Evolutionary conservation across 352 stramenopile species (phyloP).

Genomic region (Globisporangium nunn): DNA sequence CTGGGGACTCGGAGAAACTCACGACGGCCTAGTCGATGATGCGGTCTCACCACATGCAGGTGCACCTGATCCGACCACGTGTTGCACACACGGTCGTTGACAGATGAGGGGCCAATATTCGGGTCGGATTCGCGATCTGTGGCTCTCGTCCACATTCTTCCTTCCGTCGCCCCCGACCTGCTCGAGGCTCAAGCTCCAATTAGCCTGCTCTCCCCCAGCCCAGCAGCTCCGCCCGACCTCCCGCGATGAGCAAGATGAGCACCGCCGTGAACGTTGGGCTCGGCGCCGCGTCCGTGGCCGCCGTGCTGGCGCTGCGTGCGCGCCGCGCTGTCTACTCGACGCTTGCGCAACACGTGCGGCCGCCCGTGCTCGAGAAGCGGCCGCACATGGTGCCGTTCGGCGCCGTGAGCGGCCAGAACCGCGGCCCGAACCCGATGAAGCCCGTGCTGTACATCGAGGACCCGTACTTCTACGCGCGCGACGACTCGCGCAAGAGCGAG

Average conservation of each 20-base stretch:
- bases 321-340: slow-evolving; percentile 57
- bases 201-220: no score
- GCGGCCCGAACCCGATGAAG: slow-evolving; percentile 83
- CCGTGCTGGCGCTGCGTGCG: slow-evolving; percentile 48
- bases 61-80: no score
- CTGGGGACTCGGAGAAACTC: no score
- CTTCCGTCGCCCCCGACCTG: background rate
- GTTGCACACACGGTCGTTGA: background rate
- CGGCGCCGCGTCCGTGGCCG: slow-evolving; percentile 42
- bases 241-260: slow-evolving; percentile 46
- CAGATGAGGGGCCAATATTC: background rate
- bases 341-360: slow-evolving; percentile 28
- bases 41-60: no score
- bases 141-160: background rate
- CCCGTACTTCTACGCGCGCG: slow-evolving; percentile 94
- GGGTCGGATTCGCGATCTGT: background rate
- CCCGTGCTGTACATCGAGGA: slow-evolving; percentile 87
- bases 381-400: slow-evolving; percentile 82
- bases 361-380: slow-evolving; percentile 60
- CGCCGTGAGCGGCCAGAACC: slow-evolving; percentile 70
- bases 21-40: no score
- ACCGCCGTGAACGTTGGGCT: slow-evolving; percentile 40
- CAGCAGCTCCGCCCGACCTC: background rate
- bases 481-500: slow-evolving; percentile 89
- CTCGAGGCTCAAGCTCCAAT: background rate